Evolutionary conservation across 2,329 filamentous ascomycete species (phyloP), one percentile per base, ranked within the genome.

Genomic region (Aspergillus costaricaensis): DNA sequence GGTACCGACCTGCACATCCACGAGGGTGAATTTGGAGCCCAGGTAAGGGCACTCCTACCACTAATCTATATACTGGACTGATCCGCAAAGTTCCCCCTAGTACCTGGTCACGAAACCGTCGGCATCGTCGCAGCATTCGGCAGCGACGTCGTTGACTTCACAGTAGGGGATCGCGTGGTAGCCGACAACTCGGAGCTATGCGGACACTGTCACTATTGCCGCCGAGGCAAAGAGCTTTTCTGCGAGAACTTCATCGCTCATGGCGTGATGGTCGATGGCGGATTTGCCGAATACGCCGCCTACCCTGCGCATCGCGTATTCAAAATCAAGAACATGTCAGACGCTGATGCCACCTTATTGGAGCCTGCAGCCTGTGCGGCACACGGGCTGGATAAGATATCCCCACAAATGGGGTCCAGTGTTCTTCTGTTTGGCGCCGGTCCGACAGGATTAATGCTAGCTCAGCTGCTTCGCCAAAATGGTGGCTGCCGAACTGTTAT

Each of bases 131-230:
- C 85, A 32, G 85, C 81, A 10, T 70, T 85, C 43, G 85, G 84
- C 51, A 80, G 80, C 62, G 81, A 85, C 64, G 86, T 89, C 63
- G 84, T 82, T 65, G 82, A 79, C 44, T 86, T 90, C 74, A 70
- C 81, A 52, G 69, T 89, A 58, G 86, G 87, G 55, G 86, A 89
- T 68, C 84, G 86, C 50, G 87, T 90, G 36, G 85, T 84, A 59
- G 86, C 76, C 12, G 77, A 79, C 64, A 79, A 79, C 70, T 81
- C 78, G 3, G 77, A 90, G 72, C 83, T 90, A 47, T 91, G 88
- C 76, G 85, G 85, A 48, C 84, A 87, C 74, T 91, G 88, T 78
- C 90, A 89, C 81, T 90, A 90, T 79, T 91, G 88, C 79, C 85
- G 86, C 64, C 85, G 87, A 58, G 87, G 88, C 55, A 83, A 90